A percentile compares a stretch with the other conserved stretches of the same genome.
phyloP scores from a whole-genome alignment of 768 basidiomycete species.

The Hebeloma cylindrosporum region DNA sequence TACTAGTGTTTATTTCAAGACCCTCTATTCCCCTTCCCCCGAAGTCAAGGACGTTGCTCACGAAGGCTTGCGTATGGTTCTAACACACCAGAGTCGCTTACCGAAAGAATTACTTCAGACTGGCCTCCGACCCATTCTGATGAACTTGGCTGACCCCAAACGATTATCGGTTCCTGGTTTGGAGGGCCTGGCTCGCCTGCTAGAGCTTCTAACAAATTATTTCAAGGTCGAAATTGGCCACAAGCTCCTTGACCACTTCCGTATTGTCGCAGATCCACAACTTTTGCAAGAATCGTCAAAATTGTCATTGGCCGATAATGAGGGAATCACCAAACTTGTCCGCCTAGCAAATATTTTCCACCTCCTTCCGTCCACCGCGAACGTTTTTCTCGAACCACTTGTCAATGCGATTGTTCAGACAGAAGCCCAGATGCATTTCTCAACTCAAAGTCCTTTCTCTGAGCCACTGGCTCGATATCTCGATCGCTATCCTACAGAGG shows the following conservation, averaged over 20 bases:
- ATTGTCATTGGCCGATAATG: slow-evolving; percentile 81
- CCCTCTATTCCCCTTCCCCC: slow-evolving; percentile 85
- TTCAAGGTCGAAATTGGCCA: slow-evolving; percentile 99
- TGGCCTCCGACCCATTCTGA: slow-evolving; percentile 92
- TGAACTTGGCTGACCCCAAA: slow-evolving; percentile 97
- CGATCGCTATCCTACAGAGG: slow-evolving; percentile 85
- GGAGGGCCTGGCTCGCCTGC: slow-evolving; percentile 89
- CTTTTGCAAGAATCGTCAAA: slow-evolving; percentile 79
- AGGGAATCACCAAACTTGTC: slow-evolving; percentile 89
- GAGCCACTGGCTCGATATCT: slow-evolving; percentile 89
- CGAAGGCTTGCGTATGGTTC: slow-evolving; percentile 85
- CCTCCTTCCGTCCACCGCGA: slow-evolving; percentile 89
- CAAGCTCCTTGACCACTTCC: slow-evolving; percentile 96
- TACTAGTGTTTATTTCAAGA: slow-evolving; percentile 96
- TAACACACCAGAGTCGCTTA: slow-evolving; percentile 85
- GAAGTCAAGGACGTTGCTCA: slow-evolving; percentile 97
- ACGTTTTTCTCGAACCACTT: slow-evolving; percentile 87
- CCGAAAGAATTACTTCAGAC: slow-evolving; percentile 95
- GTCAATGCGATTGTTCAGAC: slow-evolving; percentile 88
- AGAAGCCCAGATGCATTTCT: slow-evolving; percentile 89
- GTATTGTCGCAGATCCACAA: slow-evolving; percentile 85
- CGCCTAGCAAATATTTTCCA: slow-evolving; percentile 98
- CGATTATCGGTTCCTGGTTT: slow-evolving; percentile 88
- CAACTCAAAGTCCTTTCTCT: slow-evolving; percentile 87
- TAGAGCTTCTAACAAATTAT: slow-evolving; percentile 95